Evolutionary conservation across 176 grass and related monocot species (phyloP), one percentile per base, ranked within the genome.

Genomic region (Rhipidocladum racemiflorum): DNA sequence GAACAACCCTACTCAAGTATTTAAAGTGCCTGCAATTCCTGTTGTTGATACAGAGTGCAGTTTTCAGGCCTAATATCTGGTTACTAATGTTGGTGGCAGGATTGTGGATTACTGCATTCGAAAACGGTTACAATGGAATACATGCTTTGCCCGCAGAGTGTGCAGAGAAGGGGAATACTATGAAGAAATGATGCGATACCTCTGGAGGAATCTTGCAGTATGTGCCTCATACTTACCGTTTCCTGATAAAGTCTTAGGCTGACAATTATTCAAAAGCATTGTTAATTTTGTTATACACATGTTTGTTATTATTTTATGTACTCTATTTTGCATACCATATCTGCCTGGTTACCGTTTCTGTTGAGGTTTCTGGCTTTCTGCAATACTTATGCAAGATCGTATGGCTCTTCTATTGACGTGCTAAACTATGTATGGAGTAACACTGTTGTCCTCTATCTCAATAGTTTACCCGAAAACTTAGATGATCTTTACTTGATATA

Each of bases 111-210:
- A 90, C 34, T 98, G 96, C 76, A 91, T 95, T 71, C 88, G 75
- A 81, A 98, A 90, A 78, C 83, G 95, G 68, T 84, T 98, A 74
- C 92, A 90, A 61, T 98, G 92, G 96, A 91, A 91, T 81, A 79
- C 80, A 16, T 95, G 72, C 57, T 98, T 95, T 76, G 96, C 92
- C 39, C 88, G 92, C 44, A 93, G 92, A 89, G 90, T 98, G 50
- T 90, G 49, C 81, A 95, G 90, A 75, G 96, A 98, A 86, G 84
- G 86, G 72, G 96, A 98, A 55, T 98, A 95, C 76, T 93, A 98
- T 61, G 96, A 98, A 70, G 96, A 98, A 49, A 95, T 98, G 96
- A 98, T 98, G 96, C 89, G 76, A 48, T 95, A 98, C 72, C 89
- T 95, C n/a, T 84, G 87, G 63, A 88, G 44, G 80, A 98, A 95